Conservation (phyloP, 768 basidiomycete species). For the Pholiota conissans region DNA sequence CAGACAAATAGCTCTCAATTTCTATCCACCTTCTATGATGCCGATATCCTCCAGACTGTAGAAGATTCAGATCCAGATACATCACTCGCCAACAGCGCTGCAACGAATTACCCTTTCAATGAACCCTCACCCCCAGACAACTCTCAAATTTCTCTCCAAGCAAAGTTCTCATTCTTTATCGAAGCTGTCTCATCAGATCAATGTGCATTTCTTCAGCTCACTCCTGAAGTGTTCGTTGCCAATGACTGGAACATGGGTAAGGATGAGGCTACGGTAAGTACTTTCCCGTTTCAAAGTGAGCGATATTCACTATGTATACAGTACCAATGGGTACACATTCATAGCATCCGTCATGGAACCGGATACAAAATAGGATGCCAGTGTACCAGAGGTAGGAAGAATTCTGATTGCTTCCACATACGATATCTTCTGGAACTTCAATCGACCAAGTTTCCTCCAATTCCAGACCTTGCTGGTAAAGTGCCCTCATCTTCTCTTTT, state of each 20-base stretch:
- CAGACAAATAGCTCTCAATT: too few relatives aligned
- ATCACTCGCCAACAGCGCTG: too few relatives aligned
- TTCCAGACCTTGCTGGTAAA: background rate
- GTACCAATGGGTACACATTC: background rate
- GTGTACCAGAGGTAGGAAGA: background rate
- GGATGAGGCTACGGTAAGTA: background rate
- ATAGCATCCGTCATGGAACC: background rate
- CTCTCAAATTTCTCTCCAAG: too few relatives aligned
- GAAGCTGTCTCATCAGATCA: background rate
- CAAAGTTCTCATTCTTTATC: too few relatives aligned
- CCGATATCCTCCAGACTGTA: too few relatives aligned
- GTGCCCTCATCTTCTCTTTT: background rate
- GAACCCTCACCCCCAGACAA: too few relatives aligned
- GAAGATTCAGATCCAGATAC: too few relatives aligned
- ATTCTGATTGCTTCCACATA: background rate
- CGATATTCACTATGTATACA: background rate
- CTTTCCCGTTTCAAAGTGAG: background rate
- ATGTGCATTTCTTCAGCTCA: background rate
- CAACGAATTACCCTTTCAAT: too few relatives aligned
- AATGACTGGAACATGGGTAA: background rate
- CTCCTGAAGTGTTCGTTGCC: background rate
- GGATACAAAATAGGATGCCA: background rate
- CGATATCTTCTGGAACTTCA: background rate
- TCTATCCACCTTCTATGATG: too few relatives aligned
- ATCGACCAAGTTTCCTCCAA: background rate